Base-by-base conservation (phyloP, 257 asterid species). In the Lycium ferocissimum region DNA sequence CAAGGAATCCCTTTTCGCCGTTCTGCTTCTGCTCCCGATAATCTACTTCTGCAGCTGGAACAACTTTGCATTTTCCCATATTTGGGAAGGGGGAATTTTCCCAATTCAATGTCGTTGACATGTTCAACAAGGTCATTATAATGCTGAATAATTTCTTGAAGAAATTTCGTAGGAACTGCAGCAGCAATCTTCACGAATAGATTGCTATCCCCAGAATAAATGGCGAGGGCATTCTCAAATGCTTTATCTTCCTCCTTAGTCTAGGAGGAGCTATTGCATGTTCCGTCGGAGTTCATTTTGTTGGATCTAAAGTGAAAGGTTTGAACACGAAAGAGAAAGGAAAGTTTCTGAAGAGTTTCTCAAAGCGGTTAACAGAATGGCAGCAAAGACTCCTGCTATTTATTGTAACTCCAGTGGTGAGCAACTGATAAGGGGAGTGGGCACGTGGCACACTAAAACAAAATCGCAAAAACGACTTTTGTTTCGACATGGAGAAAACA, bases 1-100 rank as follows among this genome's bases (percentile, higher is more conserved):
- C 93, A 91, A 83, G 89, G 88, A 45, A 22, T 35, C 37, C 90
- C 92, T 81, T 45, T 83, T 20, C 40, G 67, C 54, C 79, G 81
- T 18, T 47, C 63, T 20, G 22, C 84, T 45, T 85, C n/a, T 51
- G 53, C 67, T 58, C n/a, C 79, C 3, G 49, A 18, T 71, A 89
- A 67, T 83, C 38, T 89, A 63, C 62, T 88, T 71, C 69, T 59
- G n/a, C 33, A 2, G 82, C 66, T 11, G 4, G 80, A 47, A 59
- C 63, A 76, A 76, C 22, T 69, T 22, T 43, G 67, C 58, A 7
- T 33, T 20, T 45, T 40, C 65, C 10, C 11, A 3, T 59, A 59
- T 59, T 8, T 9, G 18, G 65, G 65, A 2, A 40, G 22, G 10
- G 33, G 26, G 17, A 59, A 26, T 59, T 59, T 59, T 59, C 65